Evolutionary conservation across 2,329 filamentous ascomycete genomes (phyloP).

Genomic region (Didymella sp.): DNA sequence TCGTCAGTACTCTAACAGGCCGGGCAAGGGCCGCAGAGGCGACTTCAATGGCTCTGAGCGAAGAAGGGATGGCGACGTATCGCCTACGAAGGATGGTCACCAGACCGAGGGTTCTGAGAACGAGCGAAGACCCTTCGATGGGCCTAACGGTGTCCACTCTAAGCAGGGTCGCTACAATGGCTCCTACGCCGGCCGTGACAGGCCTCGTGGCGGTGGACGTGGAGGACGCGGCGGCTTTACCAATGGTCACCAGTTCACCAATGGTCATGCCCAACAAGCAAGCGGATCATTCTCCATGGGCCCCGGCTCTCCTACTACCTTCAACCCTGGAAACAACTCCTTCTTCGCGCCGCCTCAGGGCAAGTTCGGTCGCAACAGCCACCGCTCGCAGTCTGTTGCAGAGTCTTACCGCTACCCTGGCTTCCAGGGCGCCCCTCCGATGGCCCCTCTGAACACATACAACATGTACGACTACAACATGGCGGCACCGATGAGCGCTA

Average conservation of each 20-base stretch:
- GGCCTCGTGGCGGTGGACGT: conserved; percentile 58
- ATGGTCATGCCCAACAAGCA: conserved; percentile 48
- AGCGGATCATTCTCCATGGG: conserved; percentile 47
- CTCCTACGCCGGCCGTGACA: conserved; percentile 52
- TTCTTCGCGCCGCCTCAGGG: conserved; percentile 41
- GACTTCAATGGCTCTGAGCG: conserved; percentile 41
- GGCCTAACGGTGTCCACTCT: conserved; percentile 35
- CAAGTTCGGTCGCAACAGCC: conserved; percentile 58
- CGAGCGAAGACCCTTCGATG: conserved; percentile 45
- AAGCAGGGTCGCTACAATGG: conserved; percentile 42
- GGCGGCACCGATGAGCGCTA: conserved; percentile 64
- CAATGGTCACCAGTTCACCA: conserved; percentile 50
- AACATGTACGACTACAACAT: conserved; percentile 65
- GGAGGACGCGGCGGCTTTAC: conserved; percentile 53
- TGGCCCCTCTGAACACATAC: conserved; percentile 58
- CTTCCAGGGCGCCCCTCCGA: conserved; percentile 46
- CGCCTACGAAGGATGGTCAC: conserved; percentile 43
- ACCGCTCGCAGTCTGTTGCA: conserved; percentile 68
- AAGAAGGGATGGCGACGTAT: conserved; percentile 43
- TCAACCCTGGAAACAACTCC: conserved; percentile 44
- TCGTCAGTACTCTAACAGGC: conserved; percentile 41
- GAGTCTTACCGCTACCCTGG: conserved; percentile 57
- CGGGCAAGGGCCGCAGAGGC: conserved; percentile 42
- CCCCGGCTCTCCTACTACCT: conserved; percentile 46
- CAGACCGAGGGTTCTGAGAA: conserved; percentile 46